Evolutionary conservation across 345 rosid genomes (phyloP).

Genomic region (Gossypium ekmanianum): DNA sequence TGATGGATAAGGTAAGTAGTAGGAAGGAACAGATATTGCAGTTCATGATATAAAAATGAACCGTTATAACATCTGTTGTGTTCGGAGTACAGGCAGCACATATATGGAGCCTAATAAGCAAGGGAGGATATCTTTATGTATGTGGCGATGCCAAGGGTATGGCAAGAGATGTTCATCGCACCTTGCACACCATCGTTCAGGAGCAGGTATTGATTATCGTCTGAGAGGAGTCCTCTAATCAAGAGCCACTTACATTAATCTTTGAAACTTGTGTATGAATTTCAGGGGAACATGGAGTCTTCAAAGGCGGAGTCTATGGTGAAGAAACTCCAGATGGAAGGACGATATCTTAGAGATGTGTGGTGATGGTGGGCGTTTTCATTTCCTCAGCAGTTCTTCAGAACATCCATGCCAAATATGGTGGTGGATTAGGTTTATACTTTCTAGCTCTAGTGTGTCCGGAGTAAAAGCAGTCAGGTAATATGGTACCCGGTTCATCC

Average conservation of each 20-base stretch:
- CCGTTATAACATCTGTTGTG: background rate
- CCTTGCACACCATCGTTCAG: constrained; percentile 72
- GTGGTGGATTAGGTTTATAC: constrained; percentile 22
- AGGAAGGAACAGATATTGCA: background rate
- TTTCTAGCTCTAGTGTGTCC: constrained; percentile 12
- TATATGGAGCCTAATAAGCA: constrained; percentile 36
- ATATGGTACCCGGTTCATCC: constrained; percentile 8
- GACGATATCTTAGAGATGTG: constrained; percentile 74
- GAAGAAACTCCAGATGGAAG: constrained; percentile 65
- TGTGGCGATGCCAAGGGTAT: constrained; percentile 99
- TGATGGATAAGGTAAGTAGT: constrained; percentile 59
- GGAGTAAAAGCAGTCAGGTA: background rate
- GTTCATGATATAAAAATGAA: background rate
- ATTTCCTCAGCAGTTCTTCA: background rate
- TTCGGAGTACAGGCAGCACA: constrained; percentile 10
- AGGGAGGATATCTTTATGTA: constrained; percentile 80
- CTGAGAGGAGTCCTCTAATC: background rate
- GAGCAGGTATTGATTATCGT: constrained; percentile 59
- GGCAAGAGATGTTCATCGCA: constrained; percentile 93
- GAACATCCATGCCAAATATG: background rate
- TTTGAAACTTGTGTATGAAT: constrained; percentile 4
- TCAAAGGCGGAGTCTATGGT: constrained; percentile 64
- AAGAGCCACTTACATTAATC: background rate
- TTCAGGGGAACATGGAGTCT: constrained; percentile 50
- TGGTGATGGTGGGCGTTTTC: constrained; percentile 43